These are phyloP conservation scores for Edaphochlamys debaryana DNA, from an alignment of 139 green algal genomes.

Conservation along the genomic window DNA sequence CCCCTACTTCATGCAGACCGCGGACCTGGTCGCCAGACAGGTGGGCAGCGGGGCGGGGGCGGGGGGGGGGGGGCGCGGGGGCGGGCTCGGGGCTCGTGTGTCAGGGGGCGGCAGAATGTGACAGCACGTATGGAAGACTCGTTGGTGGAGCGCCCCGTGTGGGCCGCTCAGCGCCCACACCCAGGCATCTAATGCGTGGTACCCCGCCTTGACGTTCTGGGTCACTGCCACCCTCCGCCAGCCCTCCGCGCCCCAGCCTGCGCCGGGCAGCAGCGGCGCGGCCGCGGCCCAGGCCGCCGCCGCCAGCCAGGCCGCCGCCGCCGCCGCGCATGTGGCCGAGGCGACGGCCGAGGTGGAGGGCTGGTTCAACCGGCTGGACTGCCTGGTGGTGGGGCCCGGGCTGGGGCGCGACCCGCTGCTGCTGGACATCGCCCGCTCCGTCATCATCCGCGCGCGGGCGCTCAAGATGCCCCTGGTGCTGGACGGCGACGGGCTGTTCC, in stretches of 20 bases:
- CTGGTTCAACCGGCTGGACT: constrained; percentile 79
- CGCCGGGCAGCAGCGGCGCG: too few species aligned
- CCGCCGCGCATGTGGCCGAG: constrained; percentile 25
- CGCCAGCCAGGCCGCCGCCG: constrained; percentile 4
- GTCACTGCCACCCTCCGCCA: too few species aligned
- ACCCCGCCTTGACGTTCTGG: too few species aligned
- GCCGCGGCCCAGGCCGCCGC: not conserved
- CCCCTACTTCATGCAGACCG: constrained; percentile 78
- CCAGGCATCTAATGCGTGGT: too few species aligned
- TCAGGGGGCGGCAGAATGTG: too few species aligned
- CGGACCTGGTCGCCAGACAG: constrained; percentile 9
- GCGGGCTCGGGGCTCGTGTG: too few species aligned
- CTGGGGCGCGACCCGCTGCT: constrained; percentile 72
- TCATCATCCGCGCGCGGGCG: constrained; percentile 36
- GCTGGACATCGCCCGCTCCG: constrained; percentile 14
- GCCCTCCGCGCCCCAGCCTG: too few species aligned
- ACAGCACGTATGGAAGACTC: too few species aligned
- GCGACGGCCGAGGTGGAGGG: constrained; percentile 53
- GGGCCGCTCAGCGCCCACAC: too few species aligned
- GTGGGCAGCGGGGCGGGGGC: not conserved
- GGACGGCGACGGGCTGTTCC: constrained; percentile 58
- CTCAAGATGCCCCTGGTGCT: constrained; percentile 55
- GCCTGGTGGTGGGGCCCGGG: constrained; percentile 83
- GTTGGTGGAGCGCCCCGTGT: too few species aligned
- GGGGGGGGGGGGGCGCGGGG: not conserved